Evolutionary conservation across 2,329 filamentous ascomycete genomes (phyloP), one percentile per base, ranked within the genome.

Genomic region (Fusarium nisikadoi): DNA sequence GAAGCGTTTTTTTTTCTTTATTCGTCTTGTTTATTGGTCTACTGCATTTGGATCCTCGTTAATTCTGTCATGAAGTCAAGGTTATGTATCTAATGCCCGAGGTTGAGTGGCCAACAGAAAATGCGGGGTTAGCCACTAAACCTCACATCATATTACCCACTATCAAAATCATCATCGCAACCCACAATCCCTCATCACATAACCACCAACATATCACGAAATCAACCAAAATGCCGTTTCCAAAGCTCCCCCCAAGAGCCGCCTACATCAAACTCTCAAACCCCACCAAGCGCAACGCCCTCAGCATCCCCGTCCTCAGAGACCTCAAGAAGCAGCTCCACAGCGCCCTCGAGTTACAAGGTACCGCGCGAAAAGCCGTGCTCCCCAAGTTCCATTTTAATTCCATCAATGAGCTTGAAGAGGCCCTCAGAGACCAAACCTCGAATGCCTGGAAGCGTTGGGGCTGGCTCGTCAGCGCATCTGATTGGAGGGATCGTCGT

Each of bases 211-310:
- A 14, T 6, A 6, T n/a, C 17, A 8, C 9, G 12, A 27, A 5
- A 0, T 2, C 17, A 10, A 0, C 12, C 5, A 20, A 29, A 20
- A 25, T 77, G 75, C 64, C 25, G 20, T 39, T 77, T 8, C 75
- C 72, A 1, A 75, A 74, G 16, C 58, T 77, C 0, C 75, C 75
- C 3, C 35, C 58, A 0, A 42, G 50, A 31, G 70, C 55, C 8
- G 64, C 73, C 2, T 77, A 77, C 41, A 72, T 77, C 19, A 68
- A 43, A 2, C 61, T 77, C 6, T 61, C 39, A 49, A 76, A 77
- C 23, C 75, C 75, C 1, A 20, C 66, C 10, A 72, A 52, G 5
- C 70, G 75, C 23, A 77, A 77, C n/a, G 75, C 75, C 9, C 33
- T 77, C 11, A 77, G 74, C 23, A 45, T 77, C 5, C 19, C 54